Base-by-base conservation (phyloP, 768 basidiomycete genomes). In the Cystobasidium tubakii region DNA sequence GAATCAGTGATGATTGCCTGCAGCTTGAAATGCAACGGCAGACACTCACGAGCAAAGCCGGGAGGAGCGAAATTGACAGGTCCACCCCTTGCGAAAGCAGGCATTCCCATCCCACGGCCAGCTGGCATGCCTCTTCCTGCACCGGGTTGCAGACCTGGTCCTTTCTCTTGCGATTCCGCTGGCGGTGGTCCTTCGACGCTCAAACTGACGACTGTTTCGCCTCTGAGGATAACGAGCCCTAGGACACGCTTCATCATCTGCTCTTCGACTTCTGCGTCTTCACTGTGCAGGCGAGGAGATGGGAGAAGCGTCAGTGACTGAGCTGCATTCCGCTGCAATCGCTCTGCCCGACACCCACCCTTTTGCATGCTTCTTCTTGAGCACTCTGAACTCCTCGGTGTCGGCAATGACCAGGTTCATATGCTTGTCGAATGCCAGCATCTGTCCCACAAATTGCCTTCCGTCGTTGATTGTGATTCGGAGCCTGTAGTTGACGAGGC, bases 391-490 rank as follows among this genome's bases (percentile, higher is more conserved):
- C 83, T 99, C 96, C 82, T 99, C 96, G 80, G 94, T 97, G 78
- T 98, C 96, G 19, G 95, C 93, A 69, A 99, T 84, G 55, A 99
- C 96, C 78, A 99, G 85, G 83, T 99, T 99, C 96, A 98, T 99
- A 83, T 99, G 96, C 80, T 91, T 89, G 84, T 99, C 96, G 81
- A 97, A 99, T 66, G 96, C 96, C 81, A 99, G 89, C 91, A 98
- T 96, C 84, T 98, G 96, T 50, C 96, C 96, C 57, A 91, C 92
- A 79, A 98, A 84, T 72, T 90, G 87, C 82, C 96, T 90, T 74
- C 93, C 93, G 82, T 99, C 96, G 88, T 89, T 96, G 83, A 98
- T 88, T 74, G 93, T 96, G 74, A 98, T 88, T 83, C 90, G 94
- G 77, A 99, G 86, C 82, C 95, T 86, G 90, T 95, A 97, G 84